phyloP scores from a whole-genome alignment of 2,329 filamentous ascomycete species.

The Bimuria novae-zelandiae region DNA sequence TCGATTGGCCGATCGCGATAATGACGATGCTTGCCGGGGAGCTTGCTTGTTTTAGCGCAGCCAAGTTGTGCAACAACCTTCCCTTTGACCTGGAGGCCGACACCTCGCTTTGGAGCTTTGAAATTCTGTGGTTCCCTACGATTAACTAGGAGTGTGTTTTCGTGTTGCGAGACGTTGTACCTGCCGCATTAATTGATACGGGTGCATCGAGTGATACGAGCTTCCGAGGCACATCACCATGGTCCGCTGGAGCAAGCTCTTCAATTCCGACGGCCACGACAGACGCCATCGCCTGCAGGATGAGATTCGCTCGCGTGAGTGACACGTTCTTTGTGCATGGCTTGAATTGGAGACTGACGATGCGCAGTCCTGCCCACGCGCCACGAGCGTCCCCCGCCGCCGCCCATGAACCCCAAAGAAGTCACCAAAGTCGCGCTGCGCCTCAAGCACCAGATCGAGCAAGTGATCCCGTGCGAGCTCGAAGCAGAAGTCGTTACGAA shows the following conservation, averaged over 20 bases:
- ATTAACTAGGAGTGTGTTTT: too few relatives aligned
- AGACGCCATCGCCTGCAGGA: constrained; percentile 47
- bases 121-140: too few relatives aligned
- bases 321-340: background rate
- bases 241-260: constrained; percentile 47
- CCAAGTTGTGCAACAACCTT: constrained; percentile 8
- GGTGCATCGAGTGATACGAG: constrained; percentile 14
- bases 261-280: constrained; percentile 45
- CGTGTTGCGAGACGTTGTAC: background rate
- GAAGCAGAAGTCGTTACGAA: constrained; percentile 74
- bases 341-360: constrained; percentile 12
- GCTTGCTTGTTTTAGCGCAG: constrained; percentile 1
- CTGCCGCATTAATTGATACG: background rate
- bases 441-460: constrained; percentile 87
- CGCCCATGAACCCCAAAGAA: constrained; percentile 73
- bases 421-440: constrained; percentile 90
- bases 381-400: constrained; percentile 61
- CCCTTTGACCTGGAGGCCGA: background rate
- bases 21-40: constrained; percentile 1
- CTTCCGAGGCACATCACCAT: constrained; percentile 35
- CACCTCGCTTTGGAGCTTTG: background rate
- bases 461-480: constrained; percentile 88
- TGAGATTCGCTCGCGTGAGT: constrained; percentile 48
- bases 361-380: constrained; percentile 68
- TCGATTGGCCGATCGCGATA: too few relatives aligned